Percentiles rank a stretch among this genome's conserved stretches.
phyloP scores from a whole-genome alignment of 2,329 filamentous ascomycete species.

The Neonectria hederae region DNA sequence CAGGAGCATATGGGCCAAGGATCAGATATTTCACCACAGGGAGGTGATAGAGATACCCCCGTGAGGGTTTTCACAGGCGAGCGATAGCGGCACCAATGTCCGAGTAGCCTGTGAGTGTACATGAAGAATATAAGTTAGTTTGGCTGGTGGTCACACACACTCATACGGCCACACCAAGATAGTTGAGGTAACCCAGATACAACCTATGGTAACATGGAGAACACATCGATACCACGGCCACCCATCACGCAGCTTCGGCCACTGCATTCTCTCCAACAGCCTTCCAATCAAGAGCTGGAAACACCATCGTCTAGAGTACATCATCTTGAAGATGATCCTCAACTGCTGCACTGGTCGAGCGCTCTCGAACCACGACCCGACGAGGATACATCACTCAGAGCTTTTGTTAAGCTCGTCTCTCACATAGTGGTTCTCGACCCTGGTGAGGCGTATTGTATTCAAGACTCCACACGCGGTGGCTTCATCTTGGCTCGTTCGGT shows the following conservation, averaged over 20 bases:
- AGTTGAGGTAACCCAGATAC: not conserved
- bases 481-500: not conserved
- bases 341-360: not conserved
- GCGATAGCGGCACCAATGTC: not conserved
- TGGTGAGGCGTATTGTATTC: not conserved
- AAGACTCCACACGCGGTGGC: not conserved
- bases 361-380: not conserved
- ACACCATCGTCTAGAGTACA: not conserved
- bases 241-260: constrained; percentile 31
- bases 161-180: not conserved
- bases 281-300: not conserved
- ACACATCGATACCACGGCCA: constrained; percentile 11
- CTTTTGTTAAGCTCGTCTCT: not conserved
- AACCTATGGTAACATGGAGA: not conserved
- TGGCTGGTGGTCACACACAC: not conserved
- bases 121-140: not conserved
- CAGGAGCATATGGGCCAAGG: not conserved
- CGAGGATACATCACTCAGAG: not conserved
- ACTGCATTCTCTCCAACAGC: constrained; percentile 21
- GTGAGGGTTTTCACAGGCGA: not conserved
- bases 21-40: not conserved
- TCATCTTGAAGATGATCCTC: not conserved
- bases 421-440: not conserved
- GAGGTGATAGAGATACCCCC: not conserved
- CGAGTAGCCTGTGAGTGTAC: too few species aligned